phyloP scores from a whole-genome alignment of 805 yeast species.

The Myxozyma sirexii region DNA sequence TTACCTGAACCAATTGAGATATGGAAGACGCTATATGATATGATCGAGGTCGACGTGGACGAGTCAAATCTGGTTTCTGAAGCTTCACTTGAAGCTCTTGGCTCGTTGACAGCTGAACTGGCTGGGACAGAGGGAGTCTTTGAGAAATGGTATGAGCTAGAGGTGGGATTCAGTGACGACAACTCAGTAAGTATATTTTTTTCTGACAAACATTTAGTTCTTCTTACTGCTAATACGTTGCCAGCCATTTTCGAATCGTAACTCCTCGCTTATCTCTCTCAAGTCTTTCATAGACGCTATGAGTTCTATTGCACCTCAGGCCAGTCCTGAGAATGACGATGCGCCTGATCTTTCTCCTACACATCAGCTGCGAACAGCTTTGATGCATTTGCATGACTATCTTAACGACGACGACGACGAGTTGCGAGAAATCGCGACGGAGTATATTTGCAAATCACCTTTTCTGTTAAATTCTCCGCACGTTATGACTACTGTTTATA shows the following conservation, averaged over 20 bases:
- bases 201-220: not conserved
- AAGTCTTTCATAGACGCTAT: not conserved
- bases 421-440: constrained; percentile 54
- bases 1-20: not conserved
- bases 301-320: not conserved
- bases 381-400: constrained; percentile 40
- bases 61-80: constrained; percentile 50
- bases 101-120: constrained; percentile 45
- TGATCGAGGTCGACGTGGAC: constrained; percentile 43
- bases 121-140: constrained; percentile 32
- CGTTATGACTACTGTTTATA: not conserved
- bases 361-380: constrained; percentile 31
- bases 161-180: constrained; percentile 46
- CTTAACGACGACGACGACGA: constrained; percentile 70
- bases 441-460: constrained; percentile 42
- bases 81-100: constrained; percentile 56
- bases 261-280: constrained; percentile 50
- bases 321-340: constrained; percentile 2
- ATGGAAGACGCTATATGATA: constrained; percentile 41
- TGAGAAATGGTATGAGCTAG: constrained; percentile 40
- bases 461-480: not conserved
- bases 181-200: constrained; percentile 35
- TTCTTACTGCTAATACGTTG: not conserved
- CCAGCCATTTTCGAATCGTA: constrained; percentile 45
- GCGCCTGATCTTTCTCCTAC: constrained; percentile 9